Evolutionary conservation across 805 yeast genomes (phyloP).

Genomic region (Lachancea kluyveri): DNA sequence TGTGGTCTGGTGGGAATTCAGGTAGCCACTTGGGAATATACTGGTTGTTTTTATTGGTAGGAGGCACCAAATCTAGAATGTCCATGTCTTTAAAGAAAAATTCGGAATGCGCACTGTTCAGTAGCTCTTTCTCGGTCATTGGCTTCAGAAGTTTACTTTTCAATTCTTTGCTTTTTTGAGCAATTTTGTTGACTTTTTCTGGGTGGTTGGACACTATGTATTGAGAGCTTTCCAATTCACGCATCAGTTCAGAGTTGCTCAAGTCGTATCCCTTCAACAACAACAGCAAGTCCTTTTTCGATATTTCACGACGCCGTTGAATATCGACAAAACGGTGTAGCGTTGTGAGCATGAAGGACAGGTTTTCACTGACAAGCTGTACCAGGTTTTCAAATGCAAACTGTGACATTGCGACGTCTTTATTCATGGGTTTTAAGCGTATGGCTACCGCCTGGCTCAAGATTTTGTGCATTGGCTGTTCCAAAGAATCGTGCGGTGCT

Average conservation of each 20-base stretch:
- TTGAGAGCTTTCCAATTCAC: conserved; percentile 29
- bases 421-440: conserved; percentile 31
- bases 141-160: conserved; percentile 4
- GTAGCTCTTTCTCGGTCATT: conserved; percentile 7
- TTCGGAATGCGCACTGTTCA: conserved; percentile 12
- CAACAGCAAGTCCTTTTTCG: conserved; percentile 44
- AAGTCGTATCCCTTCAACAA: conserved; percentile 40
- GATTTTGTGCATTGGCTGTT: conserved; percentile 16
- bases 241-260: conserved; percentile 33
- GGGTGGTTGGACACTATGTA: conserved; percentile 12
- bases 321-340: conserved; percentile 47
- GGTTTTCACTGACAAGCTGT: conserved; percentile 30
- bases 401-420: conserved; percentile 24
- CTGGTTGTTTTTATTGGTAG: conserved; percentile 34
- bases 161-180: conserved; percentile 8
- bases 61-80: conserved; percentile 43
- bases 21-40: conserved; percentile 78
- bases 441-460: conserved; percentile 32
- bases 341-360: conserved; percentile 35
- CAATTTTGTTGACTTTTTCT: conserved; percentile 9
- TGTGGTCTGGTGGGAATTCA: conserved; percentile 87
- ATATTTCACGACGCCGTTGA: conserved; percentile 54
- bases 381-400: conserved; percentile 37
- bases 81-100: conserved; percentile 10
- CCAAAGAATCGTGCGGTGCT: conserved; percentile 15